Percentiles rank a stretch among this genome's conserved stretches.
Conservation (phyloP, 2,329 filamentous ascomycete genomes). For the Trichophyton verrucosum region DNA sequence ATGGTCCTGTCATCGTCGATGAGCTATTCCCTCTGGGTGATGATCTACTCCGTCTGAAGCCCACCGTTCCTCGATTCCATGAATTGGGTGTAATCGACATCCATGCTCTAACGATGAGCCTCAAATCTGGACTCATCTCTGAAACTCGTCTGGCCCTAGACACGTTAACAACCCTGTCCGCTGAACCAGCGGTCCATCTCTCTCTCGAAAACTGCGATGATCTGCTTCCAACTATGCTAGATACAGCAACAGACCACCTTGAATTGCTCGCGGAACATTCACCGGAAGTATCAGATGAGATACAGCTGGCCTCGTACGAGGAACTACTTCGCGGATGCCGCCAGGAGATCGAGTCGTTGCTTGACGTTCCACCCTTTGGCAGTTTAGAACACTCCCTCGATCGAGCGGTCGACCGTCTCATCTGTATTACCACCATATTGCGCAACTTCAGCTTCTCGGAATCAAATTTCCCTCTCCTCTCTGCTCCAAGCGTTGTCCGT, state of each 20-base stretch:
- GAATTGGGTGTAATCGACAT: slow-evolving; percentile 86
- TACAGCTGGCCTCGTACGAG: slow-evolving; percentile 74
- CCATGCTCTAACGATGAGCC: slow-evolving; percentile 72
- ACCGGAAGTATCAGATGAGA: slow-evolving; percentile 72
- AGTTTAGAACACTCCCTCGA: slow-evolving; percentile 70
- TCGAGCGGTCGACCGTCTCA: slow-evolving; percentile 69
- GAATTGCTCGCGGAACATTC: slow-evolving; percentile 75
- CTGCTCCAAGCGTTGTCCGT: slow-evolving; percentile 64
- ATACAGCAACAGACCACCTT: slow-evolving; percentile 81
- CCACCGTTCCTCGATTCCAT: slow-evolving; percentile 58
- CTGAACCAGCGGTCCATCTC: slow-evolving; percentile 50
- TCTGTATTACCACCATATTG: slow-evolving; percentile 84
- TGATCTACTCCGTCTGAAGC: slow-evolving; percentile 56
- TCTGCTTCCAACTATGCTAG: slow-evolving; percentile 72
- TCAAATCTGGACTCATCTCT: slow-evolving; percentile 78
- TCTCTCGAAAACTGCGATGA: slow-evolving; percentile 70
- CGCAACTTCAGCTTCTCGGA: slow-evolving; percentile 82
- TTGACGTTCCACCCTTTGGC: slow-evolving; percentile 62
- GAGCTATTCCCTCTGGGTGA: slow-evolving; percentile 52
- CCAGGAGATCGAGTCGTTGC: slow-evolving; percentile 57
- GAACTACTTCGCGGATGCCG: slow-evolving; percentile 71
- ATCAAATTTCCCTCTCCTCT: slow-evolving; percentile 63
- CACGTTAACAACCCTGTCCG: slow-evolving; percentile 61
- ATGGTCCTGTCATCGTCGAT: slow-evolving; percentile 61
- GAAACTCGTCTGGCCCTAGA: slow-evolving; percentile 88